phyloP scores from a whole-genome alignment of 106 monocot genomes.

The Phalaenopsis equestris region DNA sequence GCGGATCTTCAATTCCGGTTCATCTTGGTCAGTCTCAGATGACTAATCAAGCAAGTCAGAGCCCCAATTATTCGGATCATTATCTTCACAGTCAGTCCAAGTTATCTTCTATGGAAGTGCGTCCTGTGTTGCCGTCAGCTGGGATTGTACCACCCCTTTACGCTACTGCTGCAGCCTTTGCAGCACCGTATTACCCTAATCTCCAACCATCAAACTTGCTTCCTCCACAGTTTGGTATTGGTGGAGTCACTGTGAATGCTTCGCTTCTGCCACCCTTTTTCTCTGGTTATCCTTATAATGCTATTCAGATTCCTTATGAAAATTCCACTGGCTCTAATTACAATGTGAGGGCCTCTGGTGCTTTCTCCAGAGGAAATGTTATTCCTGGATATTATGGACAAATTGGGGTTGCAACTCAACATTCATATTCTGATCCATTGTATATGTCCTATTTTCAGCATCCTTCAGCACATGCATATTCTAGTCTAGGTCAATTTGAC shows the following conservation, averaged over 20 bases:
- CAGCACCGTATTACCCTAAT: slow-evolving; percentile 37
- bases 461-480: slow-evolving; percentile 40
- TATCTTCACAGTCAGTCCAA: slow-evolving; percentile 34
- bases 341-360: slow-evolving; percentile 27
- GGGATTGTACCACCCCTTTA: slow-evolving; percentile 37
- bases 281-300: slow-evolving; percentile 51
- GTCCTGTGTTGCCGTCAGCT: slow-evolving; percentile 35
- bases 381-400: slow-evolving; percentile 53
- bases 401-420: slow-evolving; percentile 39
- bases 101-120: slow-evolving; percentile 31
- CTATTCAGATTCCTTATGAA: slow-evolving; percentile 47
- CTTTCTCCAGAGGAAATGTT: slow-evolving; percentile 23
- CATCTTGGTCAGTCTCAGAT: slow-evolving; percentile 26
- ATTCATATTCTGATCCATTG: slow-evolving; percentile 45
- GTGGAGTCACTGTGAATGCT: slow-evolving; percentile 54
- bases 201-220: slow-evolving; percentile 48
- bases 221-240: slow-evolving; percentile 34
- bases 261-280: slow-evolving; percentile 46
- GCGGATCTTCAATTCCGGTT: slow-evolving; percentile 18
- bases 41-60: slow-evolving; percentile 20
- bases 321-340: slow-evolving; percentile 34
- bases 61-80: slow-evolving; percentile 20
- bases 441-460: slow-evolving; percentile 66
- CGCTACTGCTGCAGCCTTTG: slow-evolving; percentile 40
- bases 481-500: slow-evolving; percentile 42